Conservation (phyloP, 1,139 yeast species). For the Yarrowia galli region DNA sequence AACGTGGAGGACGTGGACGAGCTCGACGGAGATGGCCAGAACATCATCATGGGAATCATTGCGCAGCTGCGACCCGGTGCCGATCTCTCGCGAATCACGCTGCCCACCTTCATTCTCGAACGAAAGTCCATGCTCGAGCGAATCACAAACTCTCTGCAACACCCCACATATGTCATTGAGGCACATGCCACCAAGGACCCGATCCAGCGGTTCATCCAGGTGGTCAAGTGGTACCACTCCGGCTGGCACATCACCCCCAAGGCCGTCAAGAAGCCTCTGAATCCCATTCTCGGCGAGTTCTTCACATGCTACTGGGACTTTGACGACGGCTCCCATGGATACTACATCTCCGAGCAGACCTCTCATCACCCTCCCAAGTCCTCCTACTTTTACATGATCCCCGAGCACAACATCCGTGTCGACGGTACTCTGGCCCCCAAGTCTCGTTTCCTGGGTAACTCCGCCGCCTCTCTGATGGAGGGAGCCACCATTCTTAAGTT, state of each 20-base stretch:
- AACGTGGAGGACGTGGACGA: conserved; percentile 76
- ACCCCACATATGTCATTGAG: conserved; percentile 73
- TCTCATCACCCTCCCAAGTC: conserved; percentile 99
- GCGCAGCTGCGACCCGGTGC: conserved; percentile 92
- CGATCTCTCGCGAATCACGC: conserved; percentile 85
- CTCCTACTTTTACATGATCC: conserved; percentile 86
- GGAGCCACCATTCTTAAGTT: conserved; percentile 80
- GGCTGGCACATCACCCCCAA: conserved; percentile 99
- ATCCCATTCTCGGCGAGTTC: conserved; percentile 91
- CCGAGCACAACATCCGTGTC: conserved; percentile 78
- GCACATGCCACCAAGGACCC: conserved; percentile 69
- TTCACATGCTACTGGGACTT: conserved; percentile 93
- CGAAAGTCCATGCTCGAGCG: conserved; percentile 96
- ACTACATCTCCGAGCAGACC: conserved; percentile 89
- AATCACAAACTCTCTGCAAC: conserved; percentile 86
- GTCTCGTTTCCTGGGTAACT: conserved; percentile 89
- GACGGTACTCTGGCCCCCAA: conserved; percentile 90
- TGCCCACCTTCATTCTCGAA: conserved; percentile 93
- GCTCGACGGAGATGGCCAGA: conserved; percentile 87
- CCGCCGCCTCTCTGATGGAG: conserved; percentile 97
- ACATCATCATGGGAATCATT: conserved; percentile 82
- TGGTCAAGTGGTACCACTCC: conserved; percentile 87
- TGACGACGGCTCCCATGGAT: conserved; percentile 72
- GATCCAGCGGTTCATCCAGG: conserved; percentile 69
- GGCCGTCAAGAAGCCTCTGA: conserved; percentile 95